These are phyloP conservation scores for Escovopsis sp. DNA, from an alignment of 2,329 filamentous ascomycete genomes.

Conservation along the genomic window DNA sequence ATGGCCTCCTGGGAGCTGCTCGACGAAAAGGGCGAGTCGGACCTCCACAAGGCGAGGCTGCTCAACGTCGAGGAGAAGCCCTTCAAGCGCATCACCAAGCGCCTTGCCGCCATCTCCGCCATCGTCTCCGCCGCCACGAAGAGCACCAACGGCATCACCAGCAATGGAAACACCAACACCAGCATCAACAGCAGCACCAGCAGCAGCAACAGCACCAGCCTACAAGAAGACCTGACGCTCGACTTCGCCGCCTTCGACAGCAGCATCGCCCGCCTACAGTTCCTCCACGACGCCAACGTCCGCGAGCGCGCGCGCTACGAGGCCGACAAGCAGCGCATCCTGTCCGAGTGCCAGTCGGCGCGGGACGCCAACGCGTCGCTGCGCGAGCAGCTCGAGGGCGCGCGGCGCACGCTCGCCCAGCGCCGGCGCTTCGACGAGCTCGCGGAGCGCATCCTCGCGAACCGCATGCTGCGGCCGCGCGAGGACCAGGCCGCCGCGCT, in stretches of 20 bases:
- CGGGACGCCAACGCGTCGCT: constrained; percentile 59
- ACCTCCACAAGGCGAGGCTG: constrained; percentile 75
- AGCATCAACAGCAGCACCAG: constrained; percentile 11
- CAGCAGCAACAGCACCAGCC: constrained; percentile 30
- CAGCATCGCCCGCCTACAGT: constrained; percentile 75
- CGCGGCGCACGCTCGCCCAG: constrained; percentile 58
- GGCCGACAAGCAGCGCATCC: constrained; percentile 62
- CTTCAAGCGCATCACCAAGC: constrained; percentile 76
- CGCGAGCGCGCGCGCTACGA: constrained; percentile 74
- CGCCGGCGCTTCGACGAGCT: constrained; percentile 79
- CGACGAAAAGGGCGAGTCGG: constrained; percentile 62
- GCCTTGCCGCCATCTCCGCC: constrained; percentile 54
- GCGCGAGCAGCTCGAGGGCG: constrained; percentile 58
- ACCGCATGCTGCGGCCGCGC: constrained; percentile 63
- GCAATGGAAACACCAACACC: constrained; percentile 13
- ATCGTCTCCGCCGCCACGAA: constrained; percentile 28
- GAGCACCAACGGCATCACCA: constrained; percentile 28
- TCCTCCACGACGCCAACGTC: constrained; percentile 68
- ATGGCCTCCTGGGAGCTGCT: constrained; percentile 48
- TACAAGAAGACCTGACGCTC: constrained; percentile 69
- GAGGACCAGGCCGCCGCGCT: constrained; percentile 69
- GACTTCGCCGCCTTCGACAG: constrained; percentile 83
- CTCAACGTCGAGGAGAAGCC: constrained; percentile 84
- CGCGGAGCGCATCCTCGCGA: constrained; percentile 72
- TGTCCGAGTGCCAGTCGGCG: constrained; percentile 62